phyloP scores from a whole-genome alignment of 495 filamentous ascomycete species.

The Aspergillus affinis region DNA sequence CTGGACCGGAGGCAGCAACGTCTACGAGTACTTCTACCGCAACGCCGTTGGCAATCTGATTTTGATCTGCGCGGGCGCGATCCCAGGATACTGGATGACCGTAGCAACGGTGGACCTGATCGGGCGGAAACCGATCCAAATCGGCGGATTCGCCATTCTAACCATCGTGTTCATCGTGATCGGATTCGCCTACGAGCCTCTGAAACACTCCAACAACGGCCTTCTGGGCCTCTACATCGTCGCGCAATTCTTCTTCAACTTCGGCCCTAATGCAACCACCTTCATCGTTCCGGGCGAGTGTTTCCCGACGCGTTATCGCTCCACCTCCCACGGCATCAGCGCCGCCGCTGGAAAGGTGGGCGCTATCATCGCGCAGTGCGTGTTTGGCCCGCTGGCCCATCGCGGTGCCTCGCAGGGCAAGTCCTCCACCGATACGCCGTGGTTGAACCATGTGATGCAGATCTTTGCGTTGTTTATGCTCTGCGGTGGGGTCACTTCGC shows the following conservation, averaged over 20 bases:
- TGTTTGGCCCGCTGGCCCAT: conserved; percentile 48
- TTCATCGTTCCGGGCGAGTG: conserved; percentile 89
- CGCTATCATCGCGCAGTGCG: conserved; percentile 57
- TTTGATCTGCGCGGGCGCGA: conserved; percentile 70
- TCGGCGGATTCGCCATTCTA: conserved; percentile 71
- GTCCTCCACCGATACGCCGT: conserved; percentile 48
- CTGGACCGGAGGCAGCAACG: conserved; percentile 54
- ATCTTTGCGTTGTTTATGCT: conserved; percentile 84
- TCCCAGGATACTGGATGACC: conserved; percentile 77
- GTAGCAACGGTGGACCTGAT: conserved; percentile 67
- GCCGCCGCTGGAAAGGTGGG: conserved; percentile 82
- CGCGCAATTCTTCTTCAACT: conserved; percentile 89
- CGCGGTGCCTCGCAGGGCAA: conserved; percentile 29
- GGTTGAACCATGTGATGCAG: conserved; percentile 78
- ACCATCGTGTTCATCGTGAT: conserved; percentile 76
- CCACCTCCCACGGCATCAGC: conserved; percentile 80
- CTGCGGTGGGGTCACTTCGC: conserved; percentile 61
- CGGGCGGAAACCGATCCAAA: conserved; percentile 79
- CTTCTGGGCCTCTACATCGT: conserved; percentile 76
- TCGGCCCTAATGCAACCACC: conserved; percentile 81
- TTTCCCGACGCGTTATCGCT: conserved; percentile 85
- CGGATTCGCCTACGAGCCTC: conserved; percentile 61
- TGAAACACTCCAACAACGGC: conserved; percentile 43
- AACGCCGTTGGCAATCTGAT: conserved; percentile 74
- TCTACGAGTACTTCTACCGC: conserved; percentile 66